Evolutionary conservation across 2,329 filamentous ascomycete genomes (phyloP), one percentile per base, ranked within the genome.

Genomic region (Botrytis tulipae): DNA sequence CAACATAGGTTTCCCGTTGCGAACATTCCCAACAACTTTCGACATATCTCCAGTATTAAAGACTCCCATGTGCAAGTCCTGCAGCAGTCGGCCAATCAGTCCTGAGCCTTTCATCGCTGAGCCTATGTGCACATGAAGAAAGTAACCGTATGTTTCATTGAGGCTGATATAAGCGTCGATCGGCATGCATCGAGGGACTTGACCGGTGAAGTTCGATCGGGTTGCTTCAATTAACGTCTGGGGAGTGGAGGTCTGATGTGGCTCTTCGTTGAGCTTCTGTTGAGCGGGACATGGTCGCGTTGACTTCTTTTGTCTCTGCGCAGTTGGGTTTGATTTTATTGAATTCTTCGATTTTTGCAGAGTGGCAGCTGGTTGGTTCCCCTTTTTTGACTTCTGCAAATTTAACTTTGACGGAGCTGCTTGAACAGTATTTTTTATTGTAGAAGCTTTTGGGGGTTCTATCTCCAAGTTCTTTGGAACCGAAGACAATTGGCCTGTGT

Each of bases 231-330:
- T 51, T 25, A 8, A 20, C 8, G 10, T 37, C 32, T 20, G 8
- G n/a, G 4, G 2, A 4, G 63, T 66, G 1, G 22, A 0, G 1
- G 9, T 25, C 4, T 22, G 3, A 16, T 40, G 3, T 4, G 22
- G 4, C 25, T 29, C 12, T 18, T 67, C 20, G 14, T 37, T 51
- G 12, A 6, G 25, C 1, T n/a, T 37, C 32, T 25, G 29, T 37
- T 8, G 6, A 67, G 12, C 29, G 25, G 46, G 1, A 12, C 12
- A 22, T 12, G 65, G 9, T n/a, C 18, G 8, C 8, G 22, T 12
- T 54, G 46, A 5, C n/a, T 16, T 40, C 25, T 67, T 40, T 18
- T 10, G 6, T 25, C 12, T 29, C 29, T 60, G 9, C 10, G 6
- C 37, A 14, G 10, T 37, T 14, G 8, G 5, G 1, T 12, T 22